Evolutionary conservation across 2,329 filamentous ascomycete genomes (phyloP), one percentile per base, ranked within the genome.

Genomic region (Colletotrichum sp.): DNA sequence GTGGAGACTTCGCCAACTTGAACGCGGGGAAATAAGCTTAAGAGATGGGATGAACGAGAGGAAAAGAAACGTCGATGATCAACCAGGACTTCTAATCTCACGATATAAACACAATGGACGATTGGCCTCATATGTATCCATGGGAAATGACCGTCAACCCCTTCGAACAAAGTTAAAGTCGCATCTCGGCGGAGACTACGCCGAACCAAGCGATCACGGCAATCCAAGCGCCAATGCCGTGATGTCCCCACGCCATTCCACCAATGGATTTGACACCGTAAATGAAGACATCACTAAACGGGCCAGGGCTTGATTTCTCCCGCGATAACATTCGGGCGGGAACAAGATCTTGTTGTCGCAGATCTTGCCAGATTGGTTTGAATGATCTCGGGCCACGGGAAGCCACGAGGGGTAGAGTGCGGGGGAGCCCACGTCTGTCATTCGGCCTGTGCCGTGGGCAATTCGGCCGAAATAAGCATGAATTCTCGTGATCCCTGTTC

Each of bases 111-210:
- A 16, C 12, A 63, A 5, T 7, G 57, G n/a, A 21, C n/a, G 1
- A 9, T 18, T 3, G 6, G 6, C 36, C 3, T 30, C 6, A 55
- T 6, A 21, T 61, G 12, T 52, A 12, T 18, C 6, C 5, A 9
- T 24, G 2, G 36, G 48, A 55, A 59, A 18, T 30, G 30, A 32
- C 13, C 36, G 16, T 30, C 55, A 66, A 55, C 28, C 26, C 28
- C 26, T 32, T n/a, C 26, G 26, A 34, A 55, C 64, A 73, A 39
- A 52, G 26, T 26, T 13, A 52, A 39, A 34, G 48, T 74, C 26
- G 48, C 59, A 76, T 65, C 74, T 76, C 74, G 74, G 74, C 64
- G 34, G 28, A 26, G 64, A 74, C 70, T 76, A 68, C 34, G 34
- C 74, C 74, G 74, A 76, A 55, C 52, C 43, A 60, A 59, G 70